phyloP scores from a whole-genome alignment of 306 rosid species.

The Mimosa bimucronata region DNA sequence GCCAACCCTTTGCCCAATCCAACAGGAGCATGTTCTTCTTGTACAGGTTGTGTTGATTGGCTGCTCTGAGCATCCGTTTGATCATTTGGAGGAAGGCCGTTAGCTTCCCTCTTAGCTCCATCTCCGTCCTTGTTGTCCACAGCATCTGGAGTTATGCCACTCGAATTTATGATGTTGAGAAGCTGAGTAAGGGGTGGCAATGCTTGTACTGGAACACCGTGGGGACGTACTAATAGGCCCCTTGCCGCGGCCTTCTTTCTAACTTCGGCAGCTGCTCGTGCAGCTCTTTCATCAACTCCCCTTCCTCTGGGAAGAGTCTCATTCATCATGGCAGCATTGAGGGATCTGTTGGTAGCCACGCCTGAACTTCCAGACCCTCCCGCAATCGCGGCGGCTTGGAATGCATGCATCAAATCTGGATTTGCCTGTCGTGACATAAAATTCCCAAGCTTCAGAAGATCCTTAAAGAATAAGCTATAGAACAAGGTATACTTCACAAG shows the following conservation, averaged over 20 bases:
- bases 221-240: constrained; percentile 81
- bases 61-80: constrained; percentile 40
- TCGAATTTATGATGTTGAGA: constrained; percentile 74
- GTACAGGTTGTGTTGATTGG: constrained; percentile 41
- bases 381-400: constrained; percentile 86
- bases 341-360: constrained; percentile 65
- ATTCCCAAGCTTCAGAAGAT: constrained; percentile 14
- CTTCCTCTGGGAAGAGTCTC: constrained; percentile 82
- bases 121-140: constrained; percentile 56
- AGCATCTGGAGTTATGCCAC: constrained; percentile 50
- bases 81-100: constrained; percentile 42
- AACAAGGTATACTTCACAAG: background rate
- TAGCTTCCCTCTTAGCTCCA: constrained; percentile 50
- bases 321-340: constrained; percentile 79
- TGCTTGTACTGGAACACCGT: constrained; percentile 86
- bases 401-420: constrained; percentile 90
- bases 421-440: constrained; percentile 60
- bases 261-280: constrained; percentile 89
- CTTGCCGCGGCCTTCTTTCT: constrained; percentile 95
- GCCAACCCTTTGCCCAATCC: constrained; percentile 88
- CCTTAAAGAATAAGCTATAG: background rate
- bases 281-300: constrained; percentile 95
- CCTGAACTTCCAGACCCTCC: constrained; percentile 90
- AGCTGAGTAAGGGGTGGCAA: constrained; percentile 82
- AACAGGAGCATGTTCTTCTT: constrained; percentile 64